Evolutionary conservation across 148 eudicot species (phyloP).

Genomic region (Salicornia ramosissima): DNA sequence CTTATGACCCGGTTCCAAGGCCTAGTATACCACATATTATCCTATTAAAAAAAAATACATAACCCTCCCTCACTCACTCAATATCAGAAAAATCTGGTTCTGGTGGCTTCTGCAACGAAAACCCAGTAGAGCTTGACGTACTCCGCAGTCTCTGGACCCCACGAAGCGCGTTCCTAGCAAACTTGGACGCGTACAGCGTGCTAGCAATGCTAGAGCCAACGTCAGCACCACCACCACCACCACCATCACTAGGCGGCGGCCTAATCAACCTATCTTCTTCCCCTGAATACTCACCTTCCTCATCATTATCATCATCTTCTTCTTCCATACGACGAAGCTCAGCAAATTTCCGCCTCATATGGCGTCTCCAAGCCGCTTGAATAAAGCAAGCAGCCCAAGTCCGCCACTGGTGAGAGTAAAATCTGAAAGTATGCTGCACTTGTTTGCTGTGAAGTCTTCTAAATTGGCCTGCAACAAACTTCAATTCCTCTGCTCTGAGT

Average conservation of each 20-base stretch:
- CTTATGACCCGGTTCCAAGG: too few relatives aligned
- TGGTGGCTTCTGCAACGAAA: conserved; percentile 75
- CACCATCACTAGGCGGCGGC: conserved; percentile 8
- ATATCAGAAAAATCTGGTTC: conserved; percentile 78
- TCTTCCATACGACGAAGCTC: conserved; percentile 58
- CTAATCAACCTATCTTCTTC: conserved; percentile 25
- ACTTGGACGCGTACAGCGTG: conserved; percentile 62
- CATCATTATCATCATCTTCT: conserved; percentile 38
- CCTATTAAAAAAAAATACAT: too few relatives aligned
- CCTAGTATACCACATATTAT: too few relatives aligned
- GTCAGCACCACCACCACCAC: conserved; percentile 16
- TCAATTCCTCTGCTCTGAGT: conserved; percentile 80
- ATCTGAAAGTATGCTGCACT: conserved; percentile 88
- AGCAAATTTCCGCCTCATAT: conserved; percentile 59
- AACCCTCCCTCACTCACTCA: conserved; percentile 12
- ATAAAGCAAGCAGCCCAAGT: conserved; percentile 97
- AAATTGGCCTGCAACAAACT: conserved; percentile 90
- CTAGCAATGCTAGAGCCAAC: conserved; percentile 62
- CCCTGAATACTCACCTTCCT: background rate
- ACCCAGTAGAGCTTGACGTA: conserved; percentile 39
- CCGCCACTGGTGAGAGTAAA: conserved; percentile 92
- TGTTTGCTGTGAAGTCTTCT: conserved; percentile 94
- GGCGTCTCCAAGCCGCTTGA: conserved; percentile 92
- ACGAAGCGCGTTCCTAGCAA: conserved; percentile 78
- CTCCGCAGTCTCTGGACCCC: conserved; percentile 71